Conservation (phyloP, 768 basidiomycete species). For the Phaeolepiota aurea region DNA sequence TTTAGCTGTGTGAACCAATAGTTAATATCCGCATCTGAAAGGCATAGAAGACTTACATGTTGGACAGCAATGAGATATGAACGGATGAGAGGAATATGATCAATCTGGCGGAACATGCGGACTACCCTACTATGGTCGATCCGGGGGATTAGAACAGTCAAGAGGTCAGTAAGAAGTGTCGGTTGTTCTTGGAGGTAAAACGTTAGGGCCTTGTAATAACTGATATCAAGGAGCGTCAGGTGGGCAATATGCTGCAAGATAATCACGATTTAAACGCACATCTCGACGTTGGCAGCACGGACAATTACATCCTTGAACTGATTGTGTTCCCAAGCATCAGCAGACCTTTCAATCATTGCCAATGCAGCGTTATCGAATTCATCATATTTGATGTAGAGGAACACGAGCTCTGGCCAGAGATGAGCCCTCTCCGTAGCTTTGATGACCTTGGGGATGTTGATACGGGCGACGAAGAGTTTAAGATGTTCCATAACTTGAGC, state of each 20-base stretch:
- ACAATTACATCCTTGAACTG: conserved; percentile 99
- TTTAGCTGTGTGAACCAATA: conserved; percentile 57
- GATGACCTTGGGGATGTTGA: conserved; percentile 99
- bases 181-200: conserved; percentile 96
- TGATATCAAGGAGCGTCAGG: conserved; percentile 15
- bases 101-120: conserved; percentile 89
- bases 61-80: conserved; percentile 97
- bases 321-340: conserved; percentile 99
- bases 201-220: conserved; percentile 90
- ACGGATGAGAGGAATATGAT: conserved; percentile 93
- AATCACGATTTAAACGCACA: conserved; percentile 42
- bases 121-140: conserved; percentile 96
- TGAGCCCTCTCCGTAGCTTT: conserved; percentile 94
- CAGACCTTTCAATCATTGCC: conserved; percentile 96
- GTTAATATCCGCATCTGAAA: neutral
- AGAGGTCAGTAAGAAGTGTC: conserved; percentile 83
- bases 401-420: conserved; percentile 97
- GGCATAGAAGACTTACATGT: conserved; percentile 47
- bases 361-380: conserved; percentile 96
- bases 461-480: conserved; percentile 89
- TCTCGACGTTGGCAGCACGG: conserved; percentile 95
- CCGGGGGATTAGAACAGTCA: conserved; percentile 87
- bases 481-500: conserved; percentile 95
- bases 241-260: neutral
- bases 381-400: conserved; percentile 98